A percentile compares a stretch with the other conserved stretches of the same genome.
phyloP scores from a whole-genome alignment of 495 filamentous ascomycete species.

The Annulohypoxylon stygium region DNA sequence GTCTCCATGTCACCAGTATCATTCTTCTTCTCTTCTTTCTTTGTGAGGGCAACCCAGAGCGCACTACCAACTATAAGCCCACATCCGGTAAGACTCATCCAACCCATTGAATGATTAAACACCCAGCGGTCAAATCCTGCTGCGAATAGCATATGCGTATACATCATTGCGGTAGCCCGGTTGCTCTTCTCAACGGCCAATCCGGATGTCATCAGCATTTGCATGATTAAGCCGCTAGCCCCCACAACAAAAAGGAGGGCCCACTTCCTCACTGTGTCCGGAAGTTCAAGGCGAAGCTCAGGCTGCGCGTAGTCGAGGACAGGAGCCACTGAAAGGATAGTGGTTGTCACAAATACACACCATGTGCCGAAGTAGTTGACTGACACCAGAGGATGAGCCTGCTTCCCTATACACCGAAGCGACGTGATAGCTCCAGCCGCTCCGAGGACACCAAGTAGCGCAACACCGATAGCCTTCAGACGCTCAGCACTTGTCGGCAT shows the following conservation, averaged over 20 bases:
- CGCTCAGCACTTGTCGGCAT: constrained; percentile 67
- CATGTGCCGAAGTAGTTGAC: constrained; percentile 87
- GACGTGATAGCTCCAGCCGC: constrained; percentile 81
- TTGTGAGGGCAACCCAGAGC: constrained; percentile 78
- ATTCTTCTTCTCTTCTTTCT: constrained; percentile 47
- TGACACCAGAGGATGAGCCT: constrained; percentile 85
- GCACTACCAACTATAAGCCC: constrained; percentile 84
- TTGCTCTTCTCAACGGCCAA: constrained; percentile 75
- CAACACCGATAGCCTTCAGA: constrained; percentile 76
- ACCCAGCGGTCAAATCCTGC: constrained; percentile 83
- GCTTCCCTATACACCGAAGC: constrained; percentile 85
- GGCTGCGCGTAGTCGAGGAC: constrained; percentile 60
- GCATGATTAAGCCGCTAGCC: constrained; percentile 83
- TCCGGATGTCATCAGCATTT: constrained; percentile 87
- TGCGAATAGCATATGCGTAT: constrained; percentile 93
- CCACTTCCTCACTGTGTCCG: constrained; percentile 75
- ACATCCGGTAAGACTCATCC: constrained; percentile 77
- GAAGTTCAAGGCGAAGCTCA: constrained; percentile 72
- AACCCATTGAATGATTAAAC: constrained; percentile 77
- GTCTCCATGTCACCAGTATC: constrained; percentile 21
- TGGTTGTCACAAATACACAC: constrained; percentile 73
- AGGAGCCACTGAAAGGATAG: constrained; percentile 67
- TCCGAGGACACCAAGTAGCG: constrained; percentile 85
- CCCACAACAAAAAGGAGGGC: constrained; percentile 75
- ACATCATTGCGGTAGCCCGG: constrained; percentile 89